Conservation (phyloP, 495 filamentous ascomycete species). For the Talaromyces trachyspermus region DNA sequence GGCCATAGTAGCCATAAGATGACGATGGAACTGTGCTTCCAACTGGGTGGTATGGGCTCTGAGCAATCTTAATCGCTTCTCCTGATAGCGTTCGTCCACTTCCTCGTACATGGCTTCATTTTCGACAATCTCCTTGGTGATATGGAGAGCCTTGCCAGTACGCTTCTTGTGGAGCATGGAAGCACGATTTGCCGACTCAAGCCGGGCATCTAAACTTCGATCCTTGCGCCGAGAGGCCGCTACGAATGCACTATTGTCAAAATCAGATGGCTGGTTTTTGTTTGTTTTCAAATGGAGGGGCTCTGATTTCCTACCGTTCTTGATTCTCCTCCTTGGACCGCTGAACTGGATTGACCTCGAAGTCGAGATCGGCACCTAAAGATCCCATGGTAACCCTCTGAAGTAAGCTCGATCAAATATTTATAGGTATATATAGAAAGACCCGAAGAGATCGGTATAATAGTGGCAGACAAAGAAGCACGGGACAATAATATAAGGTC, state of each 20-base stretch:
- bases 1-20: constrained; percentile 30
- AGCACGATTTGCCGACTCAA: constrained; percentile 81
- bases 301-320: constrained; percentile 53
- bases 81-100: constrained; percentile 63
- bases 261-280: constrained; percentile 14
- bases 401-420: not conserved
- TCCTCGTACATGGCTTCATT: constrained; percentile 98
- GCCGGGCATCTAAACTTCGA: constrained; percentile 78
- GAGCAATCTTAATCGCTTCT: constrained; percentile 37
- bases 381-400: constrained; percentile 1
- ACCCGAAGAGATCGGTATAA: not conserved
- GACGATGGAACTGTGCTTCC: constrained; percentile 34
- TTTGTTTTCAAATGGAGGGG: not conserved
- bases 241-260: constrained; percentile 59
- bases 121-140: constrained; percentile 81
- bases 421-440: constrained; percentile 1
- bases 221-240: constrained; percentile 89
- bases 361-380: constrained; percentile 16
- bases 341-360: constrained; percentile 30
- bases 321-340: constrained; percentile 73
- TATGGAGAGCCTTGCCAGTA: constrained; percentile 75
- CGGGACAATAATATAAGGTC: not conserved
- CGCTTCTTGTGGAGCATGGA: constrained; percentile 86
- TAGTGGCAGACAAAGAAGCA: too few relatives aligned
- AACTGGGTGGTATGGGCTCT: constrained; percentile 37